A percentile compares a stretch with the other conserved stretches of the same genome.
Conservation (phyloP, 2,329 filamentous ascomycete species). For the Cytospora paraplurivora region DNA sequence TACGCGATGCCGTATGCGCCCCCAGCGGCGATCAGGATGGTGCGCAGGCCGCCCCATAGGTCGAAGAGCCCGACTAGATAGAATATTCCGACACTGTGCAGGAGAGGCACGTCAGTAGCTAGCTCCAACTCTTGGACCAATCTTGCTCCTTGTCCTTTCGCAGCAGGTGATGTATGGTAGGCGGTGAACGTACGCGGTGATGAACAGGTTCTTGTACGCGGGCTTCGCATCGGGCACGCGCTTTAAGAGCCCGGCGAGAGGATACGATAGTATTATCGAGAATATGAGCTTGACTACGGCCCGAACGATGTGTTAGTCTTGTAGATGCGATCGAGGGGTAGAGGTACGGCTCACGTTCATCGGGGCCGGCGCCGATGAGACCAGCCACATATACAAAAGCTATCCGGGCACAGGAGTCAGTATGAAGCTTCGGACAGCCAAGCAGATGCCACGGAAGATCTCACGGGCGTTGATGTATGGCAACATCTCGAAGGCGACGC, state of each 20-base stretch:
- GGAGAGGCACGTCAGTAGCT: neutral
- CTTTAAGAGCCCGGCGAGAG: conserved; percentile 85
- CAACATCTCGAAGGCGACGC: conserved; percentile 34
- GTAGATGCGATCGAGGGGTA: neutral
- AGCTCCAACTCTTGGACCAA: neutral
- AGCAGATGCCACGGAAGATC: neutral
- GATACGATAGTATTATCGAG: conserved; percentile 90
- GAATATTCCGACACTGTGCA: conserved; percentile 72
- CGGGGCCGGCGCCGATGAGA: conserved; percentile 46
- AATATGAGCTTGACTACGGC: conserved; percentile 89
- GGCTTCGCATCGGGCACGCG: conserved; percentile 84
- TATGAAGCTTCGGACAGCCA: neutral
- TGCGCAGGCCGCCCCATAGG: conserved; percentile 81
- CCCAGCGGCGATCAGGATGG: conserved; percentile 75
- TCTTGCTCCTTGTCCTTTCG: neutral
- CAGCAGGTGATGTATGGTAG: neutral
- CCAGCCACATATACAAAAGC: conserved; percentile 48
- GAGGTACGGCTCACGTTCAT: conserved; percentile 46
- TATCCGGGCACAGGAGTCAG: conserved; percentile 34
- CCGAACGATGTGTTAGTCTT: conserved; percentile 5
- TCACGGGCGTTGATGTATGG: conserved; percentile 41
- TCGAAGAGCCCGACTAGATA: conserved; percentile 93
- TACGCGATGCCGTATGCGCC: conserved; percentile 83
- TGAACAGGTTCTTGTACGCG: conserved; percentile 84
- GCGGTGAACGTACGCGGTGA: conserved; percentile 61